Conservation (phyloP, 352 stramenopile genomes). For the Pythium angustatum region DNA sequence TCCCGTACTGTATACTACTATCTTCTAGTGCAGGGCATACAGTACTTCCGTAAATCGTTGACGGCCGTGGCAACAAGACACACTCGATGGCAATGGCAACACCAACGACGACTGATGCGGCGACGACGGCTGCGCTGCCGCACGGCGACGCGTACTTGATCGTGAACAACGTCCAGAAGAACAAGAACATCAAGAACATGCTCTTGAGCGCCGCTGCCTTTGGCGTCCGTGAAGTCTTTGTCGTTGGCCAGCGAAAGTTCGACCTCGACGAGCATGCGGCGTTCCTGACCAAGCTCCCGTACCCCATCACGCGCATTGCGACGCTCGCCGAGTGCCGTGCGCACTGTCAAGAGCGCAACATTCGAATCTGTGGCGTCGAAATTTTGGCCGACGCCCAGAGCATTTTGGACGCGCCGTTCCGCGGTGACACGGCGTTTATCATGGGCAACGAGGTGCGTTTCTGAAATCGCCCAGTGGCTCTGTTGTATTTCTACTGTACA, state of each 20-base stretch:
- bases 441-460: conserved; percentile 92
- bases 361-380: conserved; percentile 93
- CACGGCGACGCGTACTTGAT: conserved; percentile 72
- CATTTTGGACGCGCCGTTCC: conserved; percentile 71
- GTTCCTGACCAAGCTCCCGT: conserved; percentile 48
- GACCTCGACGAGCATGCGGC: conserved; percentile 54
- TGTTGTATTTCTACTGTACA: no score
- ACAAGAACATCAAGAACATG: conserved; percentile 88
- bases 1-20: neutral
- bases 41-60: no score
- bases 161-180: conserved; percentile 93
- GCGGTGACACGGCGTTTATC: conserved; percentile 90
- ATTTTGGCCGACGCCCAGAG: conserved; percentile 87
- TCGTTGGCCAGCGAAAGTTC: conserved; percentile 89
- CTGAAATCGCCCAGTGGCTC: no score
- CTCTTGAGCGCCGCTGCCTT: conserved; percentile 83
- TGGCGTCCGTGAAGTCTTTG: conserved; percentile 78
- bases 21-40: neutral
- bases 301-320: conserved; percentile 64
- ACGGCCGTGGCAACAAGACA: no score
- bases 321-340: conserved; percentile 80
- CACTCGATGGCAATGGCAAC: conserved; percentile 13
- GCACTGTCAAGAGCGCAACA: conserved; percentile 57
- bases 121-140: no score
- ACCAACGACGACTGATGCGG: no score